Evolutionary conservation across 345 rosid species (phyloP).

Genomic region (Alliaria petiolata): DNA sequence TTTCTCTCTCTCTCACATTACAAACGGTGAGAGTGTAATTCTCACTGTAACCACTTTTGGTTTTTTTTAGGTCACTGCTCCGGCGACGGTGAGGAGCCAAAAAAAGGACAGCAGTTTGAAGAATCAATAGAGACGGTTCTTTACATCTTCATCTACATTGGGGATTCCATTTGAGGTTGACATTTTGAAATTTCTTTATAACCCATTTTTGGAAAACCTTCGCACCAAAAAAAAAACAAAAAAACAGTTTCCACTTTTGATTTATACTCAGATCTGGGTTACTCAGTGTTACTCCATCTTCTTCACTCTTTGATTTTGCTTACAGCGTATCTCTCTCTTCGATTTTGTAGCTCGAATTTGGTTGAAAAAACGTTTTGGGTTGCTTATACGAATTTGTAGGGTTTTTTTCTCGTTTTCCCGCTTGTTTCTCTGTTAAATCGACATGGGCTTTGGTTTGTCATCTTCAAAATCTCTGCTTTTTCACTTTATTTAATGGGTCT

Average conservation of each 20-base stretch:
- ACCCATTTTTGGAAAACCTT: background rate
- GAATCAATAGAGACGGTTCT: background rate
- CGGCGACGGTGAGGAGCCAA: slow-evolving; percentile 11
- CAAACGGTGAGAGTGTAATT: slow-evolving; percentile 28
- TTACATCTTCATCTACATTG: background rate
- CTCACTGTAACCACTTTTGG: slow-evolving; percentile 28
- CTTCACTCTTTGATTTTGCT: too few relatives aligned
- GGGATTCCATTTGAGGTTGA: background rate
- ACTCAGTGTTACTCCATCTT: background rate
- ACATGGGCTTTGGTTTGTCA: slow-evolving; percentile 16
- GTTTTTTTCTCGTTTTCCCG: slow-evolving; percentile 10
- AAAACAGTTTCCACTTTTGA: slow-evolving; percentile 2
- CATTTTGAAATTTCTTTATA: background rate
- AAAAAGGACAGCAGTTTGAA: slow-evolving; percentile 2
- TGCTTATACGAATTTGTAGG: too few relatives aligned
- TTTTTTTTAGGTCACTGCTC: slow-evolving; percentile 24
- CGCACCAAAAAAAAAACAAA: background rate
- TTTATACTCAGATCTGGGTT: slow-evolving; percentile 26
- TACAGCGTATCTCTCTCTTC: too few relatives aligned
- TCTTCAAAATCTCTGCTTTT: slow-evolving; percentile 28
- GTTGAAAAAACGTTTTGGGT: background rate
- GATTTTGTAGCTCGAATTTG: too few relatives aligned
- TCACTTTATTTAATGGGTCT: slow-evolving; percentile 22
- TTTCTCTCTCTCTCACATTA: slow-evolving; percentile 27
- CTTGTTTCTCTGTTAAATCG: slow-evolving; percentile 15